Evolutionary conservation across 129 eudicot species (phyloP), one percentile per base, ranked within the genome.

Genomic region (Centrapalus pauciflorus): DNA sequence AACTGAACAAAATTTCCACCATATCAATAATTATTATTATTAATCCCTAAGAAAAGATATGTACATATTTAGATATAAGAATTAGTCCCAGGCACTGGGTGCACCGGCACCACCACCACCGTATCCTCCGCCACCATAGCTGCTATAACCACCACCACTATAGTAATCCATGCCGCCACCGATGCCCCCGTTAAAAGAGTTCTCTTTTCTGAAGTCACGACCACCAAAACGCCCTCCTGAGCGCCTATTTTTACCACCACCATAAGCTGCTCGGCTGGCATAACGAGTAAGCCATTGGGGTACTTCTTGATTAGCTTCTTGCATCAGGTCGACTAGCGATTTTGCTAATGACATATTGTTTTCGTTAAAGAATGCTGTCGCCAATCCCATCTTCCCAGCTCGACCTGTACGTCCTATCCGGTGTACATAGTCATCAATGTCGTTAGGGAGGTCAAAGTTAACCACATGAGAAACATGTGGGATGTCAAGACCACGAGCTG

Each of bases 351-450:
- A 81, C 65, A 21, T 66, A 66, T 78, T 84, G 76, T 66, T 72
- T 49, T 85, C 90, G 5, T 79, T 85, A 43, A 85, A 85, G 61
- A 85, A 85, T 6, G 91, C 91, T 5, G 91, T 85, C 3, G 96
- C 96, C 73, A 88, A 63, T 62, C 96, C 96, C 1, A 85, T 67
- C 78, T 85, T 88, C 25, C 96, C 96, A 71, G 96, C 96, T 62
- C 96, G 83, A 11, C 96, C 96, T 32, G 96, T 88, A 24, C 96
- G 78, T 49, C 96, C 96, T 71, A 88, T 88, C 66, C 96, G 79
- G 76, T 88, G 96, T 11, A 88, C 96, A 28, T 88, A 88, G 66
- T 88, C 96, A 52, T 88, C 96, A 54, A 87, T 82, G 64, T 88
- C 96, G 29, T 88, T 88, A 5, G 96, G 96, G 25, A 84, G 84